Conservation (phyloP, 2,329 filamentous ascomycete genomes). For the Emericellopsis cladophorae region DNA sequence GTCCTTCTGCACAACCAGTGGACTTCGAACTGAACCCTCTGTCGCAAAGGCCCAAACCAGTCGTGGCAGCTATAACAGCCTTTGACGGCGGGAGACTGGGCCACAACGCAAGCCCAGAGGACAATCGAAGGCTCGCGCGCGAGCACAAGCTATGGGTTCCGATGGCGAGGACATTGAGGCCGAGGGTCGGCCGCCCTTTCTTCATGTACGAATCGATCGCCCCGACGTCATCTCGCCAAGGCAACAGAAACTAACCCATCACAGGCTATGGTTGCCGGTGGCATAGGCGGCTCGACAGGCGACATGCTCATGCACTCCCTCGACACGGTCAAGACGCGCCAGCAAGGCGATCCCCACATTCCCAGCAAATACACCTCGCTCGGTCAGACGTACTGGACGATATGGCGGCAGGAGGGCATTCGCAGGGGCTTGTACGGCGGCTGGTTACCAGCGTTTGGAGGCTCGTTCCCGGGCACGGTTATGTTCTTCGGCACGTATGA, state of each 20-base stretch:
- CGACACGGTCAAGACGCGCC: slow-evolving; percentile 95
- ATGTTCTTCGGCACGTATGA: slow-evolving; percentile 97
- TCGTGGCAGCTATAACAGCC: no score
- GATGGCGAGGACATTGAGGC: slow-evolving; percentile 21
- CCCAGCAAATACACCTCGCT: slow-evolving; percentile 89
- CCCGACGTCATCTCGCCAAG: neutral
- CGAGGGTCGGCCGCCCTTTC: slow-evolving; percentile 29
- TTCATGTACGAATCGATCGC: slow-evolving; percentile 19
- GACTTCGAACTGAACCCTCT: no score
- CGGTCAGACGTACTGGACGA: slow-evolving; percentile 82
- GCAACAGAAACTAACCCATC: slow-evolving; percentile 1
- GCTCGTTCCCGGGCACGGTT: slow-evolving; percentile 86
- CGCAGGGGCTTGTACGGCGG: slow-evolving; percentile 80
- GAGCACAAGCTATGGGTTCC: slow-evolving; percentile 12
- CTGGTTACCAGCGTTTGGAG: slow-evolving; percentile 80
- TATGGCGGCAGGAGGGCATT: slow-evolving; percentile 84
- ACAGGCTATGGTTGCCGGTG: slow-evolving; percentile 90
- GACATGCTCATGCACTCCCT: slow-evolving; percentile 98
- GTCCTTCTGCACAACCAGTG: no score
- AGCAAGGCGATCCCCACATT: slow-evolving; percentile 89
- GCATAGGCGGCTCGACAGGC: slow-evolving; percentile 81
- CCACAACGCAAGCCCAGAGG: no score
- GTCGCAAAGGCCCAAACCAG: no score
- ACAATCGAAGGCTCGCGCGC: no score
- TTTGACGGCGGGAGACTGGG: no score